phyloP scores from a whole-genome alignment of 805 yeast species.

The Lipomyces mesembrius region DNA sequence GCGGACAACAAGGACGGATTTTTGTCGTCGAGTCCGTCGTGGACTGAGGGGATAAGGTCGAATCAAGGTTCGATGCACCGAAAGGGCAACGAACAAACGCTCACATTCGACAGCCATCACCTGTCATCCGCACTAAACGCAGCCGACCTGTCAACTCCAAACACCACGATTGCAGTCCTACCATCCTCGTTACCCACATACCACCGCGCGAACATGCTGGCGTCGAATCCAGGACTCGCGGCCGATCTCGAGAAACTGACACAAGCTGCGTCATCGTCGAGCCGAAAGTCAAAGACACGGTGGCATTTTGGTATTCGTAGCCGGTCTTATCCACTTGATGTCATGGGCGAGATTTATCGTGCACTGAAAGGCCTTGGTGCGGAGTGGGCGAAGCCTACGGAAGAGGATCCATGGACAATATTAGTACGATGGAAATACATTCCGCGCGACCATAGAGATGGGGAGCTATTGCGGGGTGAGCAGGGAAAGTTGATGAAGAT shows the following conservation, averaged over 20 bases:
- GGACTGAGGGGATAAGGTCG: slow-evolving; percentile 34
- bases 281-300: slow-evolving; percentile 85
- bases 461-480: slow-evolving; percentile 40
- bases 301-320: slow-evolving; percentile 99
- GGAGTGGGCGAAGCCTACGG: slow-evolving; percentile 95
- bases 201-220: slow-evolving; percentile 84
- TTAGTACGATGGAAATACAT: slow-evolving; percentile 90
- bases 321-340: slow-evolving; percentile 94
- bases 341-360: slow-evolving; percentile 96
- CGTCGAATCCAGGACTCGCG: slow-evolving; percentile 35
- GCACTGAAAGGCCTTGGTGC: slow-evolving; percentile 94
- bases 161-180: slow-evolving; percentile 85
- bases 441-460: slow-evolving; percentile 42
- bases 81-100: slow-evolving; percentile 47
- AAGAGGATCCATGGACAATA: slow-evolving; percentile 84
- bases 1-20: slow-evolving; percentile 54
- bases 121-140: slow-evolving; percentile 45
- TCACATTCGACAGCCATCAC: slow-evolving; percentile 48
- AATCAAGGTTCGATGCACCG: slow-evolving; percentile 31
- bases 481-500: slow-evolving; percentile 71
- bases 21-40: slow-evolving; percentile 63
- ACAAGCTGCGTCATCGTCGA: slow-evolving; percentile 51
- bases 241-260: slow-evolving; percentile 48
- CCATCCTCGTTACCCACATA: slow-evolving; percentile 95
- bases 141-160: slow-evolving; percentile 52